These are phyloP conservation scores for Inosperma sp. DNA, from an alignment of 768 basidiomycete species.

Conservation along the genomic window DNA sequence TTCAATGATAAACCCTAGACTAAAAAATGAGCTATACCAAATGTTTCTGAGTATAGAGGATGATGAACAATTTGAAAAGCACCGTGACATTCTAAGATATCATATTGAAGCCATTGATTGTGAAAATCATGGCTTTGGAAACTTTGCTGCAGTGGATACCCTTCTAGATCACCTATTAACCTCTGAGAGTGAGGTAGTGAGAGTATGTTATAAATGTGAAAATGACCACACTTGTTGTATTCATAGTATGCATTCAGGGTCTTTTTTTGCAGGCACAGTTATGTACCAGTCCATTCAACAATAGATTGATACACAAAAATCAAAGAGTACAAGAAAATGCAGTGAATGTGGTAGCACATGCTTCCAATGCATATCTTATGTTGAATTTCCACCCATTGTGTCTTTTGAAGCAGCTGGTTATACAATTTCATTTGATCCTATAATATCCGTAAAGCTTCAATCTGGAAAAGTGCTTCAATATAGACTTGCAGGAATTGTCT, in stretches of 20 bases:
- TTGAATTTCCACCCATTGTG: no score
- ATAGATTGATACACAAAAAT: neutral
- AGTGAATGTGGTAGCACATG: neutral
- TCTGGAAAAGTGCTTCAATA: no score
- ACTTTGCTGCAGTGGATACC: neutral
- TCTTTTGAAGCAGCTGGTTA: no score
- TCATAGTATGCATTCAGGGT: neutral
- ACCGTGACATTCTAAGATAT: neutral
- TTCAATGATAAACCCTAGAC: neutral
- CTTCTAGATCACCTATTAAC: neutral
- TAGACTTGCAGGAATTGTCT: no score
- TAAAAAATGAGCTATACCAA: no score
- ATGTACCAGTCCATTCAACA: neutral
- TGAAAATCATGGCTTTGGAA: no score
- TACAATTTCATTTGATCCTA: no score
- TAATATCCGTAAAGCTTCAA: no score
- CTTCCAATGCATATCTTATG: neutral
- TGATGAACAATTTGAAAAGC: neutral
- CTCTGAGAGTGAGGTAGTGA: neutral
- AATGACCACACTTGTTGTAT: neutral
- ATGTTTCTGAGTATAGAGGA: neutral
- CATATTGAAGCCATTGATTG: neutral
- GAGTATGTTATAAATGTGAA: no score
- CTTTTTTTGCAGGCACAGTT: neutral
- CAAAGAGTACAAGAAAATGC: neutral